Conservation (phyloP, 768 basidiomycete genomes). For the Lentinula sp. region DNA sequence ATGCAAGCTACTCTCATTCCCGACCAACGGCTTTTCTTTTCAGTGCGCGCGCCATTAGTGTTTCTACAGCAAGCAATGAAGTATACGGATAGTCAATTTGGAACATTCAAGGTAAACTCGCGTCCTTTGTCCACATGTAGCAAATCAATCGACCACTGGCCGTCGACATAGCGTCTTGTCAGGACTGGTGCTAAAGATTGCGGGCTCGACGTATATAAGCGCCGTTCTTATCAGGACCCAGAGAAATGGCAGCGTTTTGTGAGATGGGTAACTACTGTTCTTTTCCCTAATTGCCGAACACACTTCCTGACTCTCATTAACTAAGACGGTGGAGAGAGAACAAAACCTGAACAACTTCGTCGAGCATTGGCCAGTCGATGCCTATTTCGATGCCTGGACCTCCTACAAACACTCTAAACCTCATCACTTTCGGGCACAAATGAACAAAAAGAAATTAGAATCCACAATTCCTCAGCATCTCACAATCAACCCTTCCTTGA, state of each 20-base stretch:
- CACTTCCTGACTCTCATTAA: not conserved
- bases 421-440: not conserved
- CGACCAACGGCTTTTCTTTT: too few relatives aligned
- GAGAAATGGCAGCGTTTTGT: not conserved
- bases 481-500: not conserved
- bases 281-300: not conserved
- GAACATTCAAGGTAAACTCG: too few relatives aligned
- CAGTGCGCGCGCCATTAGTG: too few relatives aligned
- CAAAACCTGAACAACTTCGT: not conserved
- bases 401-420: not conserved
- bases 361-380: not conserved
- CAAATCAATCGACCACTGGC: too few relatives aligned
- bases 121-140: too few relatives aligned
- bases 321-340: not conserved
- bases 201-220: not conserved
- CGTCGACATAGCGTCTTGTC: not conserved
- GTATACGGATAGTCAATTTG: too few relatives aligned
- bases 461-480: not conserved
- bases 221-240: not conserved
- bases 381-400: not conserved
- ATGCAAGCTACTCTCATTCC: too few relatives aligned
- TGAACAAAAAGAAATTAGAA: not conserved
- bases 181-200: not conserved
- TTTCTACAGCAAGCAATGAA: too few relatives aligned
- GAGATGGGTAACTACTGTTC: not conserved